Evolutionary conservation across 2,329 filamentous ascomycete species (phyloP).

Genomic region (Cercospora brassicicola): DNA sequence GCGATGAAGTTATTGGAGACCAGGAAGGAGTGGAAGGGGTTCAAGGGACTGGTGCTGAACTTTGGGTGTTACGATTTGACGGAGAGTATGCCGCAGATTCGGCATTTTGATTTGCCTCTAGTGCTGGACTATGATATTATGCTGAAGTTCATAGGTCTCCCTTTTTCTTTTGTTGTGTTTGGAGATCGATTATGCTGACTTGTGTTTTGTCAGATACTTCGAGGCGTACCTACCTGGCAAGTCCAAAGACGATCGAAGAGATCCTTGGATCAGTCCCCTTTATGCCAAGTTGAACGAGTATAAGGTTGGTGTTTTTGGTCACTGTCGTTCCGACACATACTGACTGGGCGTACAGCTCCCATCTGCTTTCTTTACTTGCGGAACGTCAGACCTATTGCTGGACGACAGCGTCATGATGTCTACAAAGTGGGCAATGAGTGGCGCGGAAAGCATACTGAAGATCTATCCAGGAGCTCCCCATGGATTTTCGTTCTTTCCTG

Average conservation of each 20-base stretch:
- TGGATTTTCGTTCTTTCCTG: conserved; percentile 51
- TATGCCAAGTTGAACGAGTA: conserved; percentile 48
- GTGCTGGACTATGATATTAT: conserved; percentile 52
- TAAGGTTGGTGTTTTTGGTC: conserved; percentile 17
- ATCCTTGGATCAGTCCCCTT: conserved; percentile 52
- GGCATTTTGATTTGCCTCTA: conserved; percentile 44
- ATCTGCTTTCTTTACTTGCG: conserved; percentile 56
- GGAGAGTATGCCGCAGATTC: conserved; percentile 44
- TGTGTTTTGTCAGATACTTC: conserved; percentile 40
- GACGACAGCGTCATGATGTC: conserved; percentile 57
- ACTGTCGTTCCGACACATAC: not conserved
- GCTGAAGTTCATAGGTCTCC: conserved; percentile 35
- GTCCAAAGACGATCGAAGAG: conserved; percentile 43
- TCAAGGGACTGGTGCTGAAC: conserved; percentile 54
- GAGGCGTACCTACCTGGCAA: conserved; percentile 49
- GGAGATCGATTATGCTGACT: conserved; percentile 1
- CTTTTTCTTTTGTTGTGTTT: not conserved
- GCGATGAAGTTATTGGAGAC: conserved; percentile 50
- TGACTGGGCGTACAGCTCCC: conserved; percentile 42
- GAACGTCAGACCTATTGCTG: conserved; percentile 56
- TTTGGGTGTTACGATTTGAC: conserved; percentile 56
- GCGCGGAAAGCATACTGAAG: conserved; percentile 54
- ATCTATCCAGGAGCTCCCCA: conserved; percentile 53
- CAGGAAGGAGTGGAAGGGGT: conserved; percentile 41
- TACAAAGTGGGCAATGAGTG: conserved; percentile 55